Conservation (phyloP, 164 flowering plant species). For the Sextonia rubra region DNA sequence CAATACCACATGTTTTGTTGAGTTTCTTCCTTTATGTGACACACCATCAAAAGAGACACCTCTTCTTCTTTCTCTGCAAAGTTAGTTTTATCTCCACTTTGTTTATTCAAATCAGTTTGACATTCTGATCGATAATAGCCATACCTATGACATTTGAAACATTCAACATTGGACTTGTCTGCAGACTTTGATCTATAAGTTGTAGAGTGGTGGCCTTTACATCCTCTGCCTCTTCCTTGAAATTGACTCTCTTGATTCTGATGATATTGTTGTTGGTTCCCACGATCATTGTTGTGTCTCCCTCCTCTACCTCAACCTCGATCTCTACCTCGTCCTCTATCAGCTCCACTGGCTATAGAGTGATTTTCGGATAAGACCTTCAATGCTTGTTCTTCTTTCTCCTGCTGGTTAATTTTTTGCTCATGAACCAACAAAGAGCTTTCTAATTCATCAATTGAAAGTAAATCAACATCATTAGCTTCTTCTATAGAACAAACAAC, state of each 20-base stretch:
- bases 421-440: conserved; percentile 11
- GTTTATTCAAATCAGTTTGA: conserved; percentile 5
- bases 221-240: conserved; percentile 6
- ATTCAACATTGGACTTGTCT: conserved; percentile 11
- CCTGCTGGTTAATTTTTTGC: not conserved
- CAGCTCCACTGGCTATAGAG: not conserved
- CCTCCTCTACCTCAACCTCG: conserved; percentile 1
- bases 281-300: conserved; percentile 5
- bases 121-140: conserved; percentile 8
- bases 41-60: no score
- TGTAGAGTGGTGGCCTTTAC: not conserved
- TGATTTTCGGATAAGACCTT: not conserved
- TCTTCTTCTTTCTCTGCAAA: no score
- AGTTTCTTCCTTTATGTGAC: no score
- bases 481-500: conserved; percentile 6
- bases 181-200: not conserved
- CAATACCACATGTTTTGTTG: no score
- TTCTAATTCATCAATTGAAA: conserved; percentile 8
- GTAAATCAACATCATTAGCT: conserved; percentile 3
- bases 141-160: conserved; percentile 9
- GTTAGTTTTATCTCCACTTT: no score
- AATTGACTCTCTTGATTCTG: not conserved
- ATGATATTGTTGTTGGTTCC: not conserved
- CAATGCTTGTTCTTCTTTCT: not conserved
- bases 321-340: not conserved